A percentile compares a stretch with the other conserved stretches of the same genome.
These are phyloP conservation scores for Diaporthe citri DNA, from an alignment of 2,329 filamentous ascomycete genomes.

Conservation along the genomic window DNA sequence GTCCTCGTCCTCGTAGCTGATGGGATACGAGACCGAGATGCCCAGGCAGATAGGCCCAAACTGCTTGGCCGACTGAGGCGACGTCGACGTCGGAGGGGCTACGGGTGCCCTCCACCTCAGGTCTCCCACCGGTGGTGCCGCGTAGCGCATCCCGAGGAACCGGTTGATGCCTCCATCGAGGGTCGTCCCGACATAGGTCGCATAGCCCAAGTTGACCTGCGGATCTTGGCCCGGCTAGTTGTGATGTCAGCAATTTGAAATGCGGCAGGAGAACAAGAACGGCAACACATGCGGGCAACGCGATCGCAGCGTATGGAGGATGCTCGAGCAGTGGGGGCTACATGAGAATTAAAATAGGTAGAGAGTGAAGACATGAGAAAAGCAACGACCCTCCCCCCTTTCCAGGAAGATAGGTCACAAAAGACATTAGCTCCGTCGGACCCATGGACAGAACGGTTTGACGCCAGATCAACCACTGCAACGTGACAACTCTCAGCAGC, in stretches of 20 bases:
- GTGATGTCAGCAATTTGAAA: constrained; percentile 26
- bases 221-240: constrained; percentile 31
- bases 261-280: not conserved
- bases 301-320: no score
- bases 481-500: not conserved
- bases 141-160: constrained; percentile 65
- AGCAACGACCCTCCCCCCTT: no score
- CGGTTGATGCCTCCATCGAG: constrained; percentile 52
- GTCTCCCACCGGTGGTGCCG: constrained; percentile 62
- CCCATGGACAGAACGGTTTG: not conserved
- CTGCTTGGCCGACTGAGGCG: constrained; percentile 53
- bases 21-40: constrained; percentile 50
- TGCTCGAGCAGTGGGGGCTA: not conserved
- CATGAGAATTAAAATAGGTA: not conserved
- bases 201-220: constrained; percentile 39
- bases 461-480: not conserved
- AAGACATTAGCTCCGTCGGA: not conserved
- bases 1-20: constrained; percentile 48
- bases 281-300: not conserved
- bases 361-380: not conserved
- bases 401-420: not conserved
- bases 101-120: constrained; percentile 65
- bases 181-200: constrained; percentile 38
- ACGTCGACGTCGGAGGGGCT: constrained; percentile 52
- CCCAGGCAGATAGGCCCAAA: constrained; percentile 61